Evolutionary conservation across 176 grass and related monocot species (phyloP).

Genomic region (Eleusine coracana): DNA sequence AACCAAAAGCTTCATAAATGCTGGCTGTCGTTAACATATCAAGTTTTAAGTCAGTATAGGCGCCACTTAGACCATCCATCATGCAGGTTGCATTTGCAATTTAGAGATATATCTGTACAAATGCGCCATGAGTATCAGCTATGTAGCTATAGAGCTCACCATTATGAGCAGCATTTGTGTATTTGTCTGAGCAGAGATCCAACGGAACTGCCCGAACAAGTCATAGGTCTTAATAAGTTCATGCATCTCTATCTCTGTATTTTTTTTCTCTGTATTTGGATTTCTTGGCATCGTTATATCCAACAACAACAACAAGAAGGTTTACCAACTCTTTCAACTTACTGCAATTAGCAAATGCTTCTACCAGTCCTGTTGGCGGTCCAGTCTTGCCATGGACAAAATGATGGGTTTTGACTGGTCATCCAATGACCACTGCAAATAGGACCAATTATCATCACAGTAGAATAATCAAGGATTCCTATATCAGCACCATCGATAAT

Average conservation of each 20-base stretch:
- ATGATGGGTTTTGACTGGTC: slow-evolving; percentile 85
- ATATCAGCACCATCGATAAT: not conserved
- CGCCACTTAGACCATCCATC: not conserved
- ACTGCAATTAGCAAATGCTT: slow-evolving; percentile 62
- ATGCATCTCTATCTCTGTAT: slow-evolving; percentile 88
- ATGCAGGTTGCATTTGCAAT: slow-evolving; percentile 22
- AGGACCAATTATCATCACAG: slow-evolving; percentile 22
- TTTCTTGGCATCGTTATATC: slow-evolving; percentile 72
- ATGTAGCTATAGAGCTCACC: slow-evolving; percentile 95
- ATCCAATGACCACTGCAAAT: slow-evolving; percentile 79
- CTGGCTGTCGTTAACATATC: slow-evolving; percentile 56
- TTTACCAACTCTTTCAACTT: slow-evolving; percentile 73
- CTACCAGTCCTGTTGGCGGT: slow-evolving; percentile 82
- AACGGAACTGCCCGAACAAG: slow-evolving; percentile 86
- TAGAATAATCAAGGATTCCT: not conserved
- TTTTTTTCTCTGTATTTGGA: slow-evolving; percentile 87
- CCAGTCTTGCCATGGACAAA: slow-evolving; percentile 96
- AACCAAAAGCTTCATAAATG: slow-evolving; percentile 94
- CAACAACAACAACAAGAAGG: slow-evolving; percentile 86
- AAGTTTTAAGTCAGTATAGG: slow-evolving; percentile 12
- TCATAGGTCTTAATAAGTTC: slow-evolving; percentile 68
- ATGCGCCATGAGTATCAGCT: slow-evolving; percentile 83
- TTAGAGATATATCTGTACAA: slow-evolving; percentile 81
- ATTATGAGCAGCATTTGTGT: slow-evolving; percentile 67
- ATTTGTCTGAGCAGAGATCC: slow-evolving; percentile 94